phyloP scores from a whole-genome alignment of 2,329 filamentous ascomycete genomes.

The Claviceps digitariae region DNA sequence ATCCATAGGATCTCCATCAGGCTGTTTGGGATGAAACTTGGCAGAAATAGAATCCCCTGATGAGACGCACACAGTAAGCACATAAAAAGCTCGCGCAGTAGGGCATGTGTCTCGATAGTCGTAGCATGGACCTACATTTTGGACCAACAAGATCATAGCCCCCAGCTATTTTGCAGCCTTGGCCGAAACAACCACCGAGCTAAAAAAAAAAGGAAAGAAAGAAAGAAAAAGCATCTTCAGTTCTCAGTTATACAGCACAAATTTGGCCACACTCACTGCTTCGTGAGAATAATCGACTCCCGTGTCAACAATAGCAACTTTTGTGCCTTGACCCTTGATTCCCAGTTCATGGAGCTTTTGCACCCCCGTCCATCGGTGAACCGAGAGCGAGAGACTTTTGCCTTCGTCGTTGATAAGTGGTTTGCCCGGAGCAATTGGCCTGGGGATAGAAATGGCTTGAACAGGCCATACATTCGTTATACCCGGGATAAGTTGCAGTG shows the following conservation, averaged over 20 bases:
- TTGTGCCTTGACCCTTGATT: slow-evolving; percentile 23
- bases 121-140: slow-evolving; percentile 13
- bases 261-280: slow-evolving; percentile 13
- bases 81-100: neutral
- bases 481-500: slow-evolving; percentile 18
- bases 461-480: slow-evolving; percentile 25
- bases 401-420: slow-evolving; percentile 9
- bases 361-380: slow-evolving; percentile 22
- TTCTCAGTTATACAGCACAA: neutral
- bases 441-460: slow-evolving; percentile 11
- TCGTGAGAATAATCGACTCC: slow-evolving; percentile 26
- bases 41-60: slow-evolving; percentile 4
- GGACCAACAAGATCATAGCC: slow-evolving; percentile 25
- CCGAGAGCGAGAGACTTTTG: slow-evolving; percentile 18
- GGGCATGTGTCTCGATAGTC: neutral
- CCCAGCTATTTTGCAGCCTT: slow-evolving; percentile 24
- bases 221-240: neutral
- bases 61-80: neutral
- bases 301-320: slow-evolving; percentile 26
- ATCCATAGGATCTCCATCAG: slow-evolving; percentile 16
- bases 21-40: slow-evolving; percentile 14
- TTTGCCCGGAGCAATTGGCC: neutral
- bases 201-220: slow-evolving; percentile 3
- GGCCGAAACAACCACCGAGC: slow-evolving; percentile 26
- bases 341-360: slow-evolving; percentile 24